Base-by-base conservation (phyloP, 495 filamentous ascomycete species). In the Mytilinidion resinicola region DNA sequence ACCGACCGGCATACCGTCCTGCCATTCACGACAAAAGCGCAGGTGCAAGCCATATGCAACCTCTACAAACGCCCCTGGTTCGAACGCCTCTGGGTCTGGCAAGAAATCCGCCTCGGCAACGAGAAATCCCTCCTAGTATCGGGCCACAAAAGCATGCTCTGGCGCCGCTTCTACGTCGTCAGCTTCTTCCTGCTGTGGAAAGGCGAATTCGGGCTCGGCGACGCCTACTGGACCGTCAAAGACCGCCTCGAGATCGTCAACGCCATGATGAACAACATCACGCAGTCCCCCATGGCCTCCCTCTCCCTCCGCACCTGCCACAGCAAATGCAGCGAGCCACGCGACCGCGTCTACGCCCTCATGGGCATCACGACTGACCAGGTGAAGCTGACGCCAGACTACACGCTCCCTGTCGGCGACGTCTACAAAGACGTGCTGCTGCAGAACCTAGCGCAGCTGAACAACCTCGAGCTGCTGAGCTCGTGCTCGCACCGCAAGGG, bases 251-350 rank as follows among this genome's bases (percentile, higher is more conserved):
- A 49, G 30, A 49, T 49, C 46, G 46, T 49, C 1, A 49, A 49
- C 20, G 46, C 15, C 46, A 49, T 49, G 46, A 49, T 49, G 46
- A 49, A 49, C 46, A 49, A 49, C 19, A 49, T 49, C 46, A 49
- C 46, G 3, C 46, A 49, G 19, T 49, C 46, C 11, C 46, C 46
- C 12, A 15, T 49, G 46, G 46, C 46, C 3, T 20, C 46, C 11
- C 46, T 49, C 11, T 49, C 46, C 14, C 46, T 49, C 15, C 12
- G 46, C 3, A 49, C 46, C 14, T 49, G 46, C 46, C 30, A 15
- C 20, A 49, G 46, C 20, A 49, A 49, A 21, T 49, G 46, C 46
- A 49, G 15, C 15, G 46, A 49, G 9, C 46, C 46, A 9, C 46
- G 46, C 14, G 46, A 49, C 30, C 46, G 46, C 14, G 46, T 49